Evolutionary conservation across 2,329 filamentous ascomycete species (phyloP).

Genomic region (Ceratocystis smalleyi): DNA sequence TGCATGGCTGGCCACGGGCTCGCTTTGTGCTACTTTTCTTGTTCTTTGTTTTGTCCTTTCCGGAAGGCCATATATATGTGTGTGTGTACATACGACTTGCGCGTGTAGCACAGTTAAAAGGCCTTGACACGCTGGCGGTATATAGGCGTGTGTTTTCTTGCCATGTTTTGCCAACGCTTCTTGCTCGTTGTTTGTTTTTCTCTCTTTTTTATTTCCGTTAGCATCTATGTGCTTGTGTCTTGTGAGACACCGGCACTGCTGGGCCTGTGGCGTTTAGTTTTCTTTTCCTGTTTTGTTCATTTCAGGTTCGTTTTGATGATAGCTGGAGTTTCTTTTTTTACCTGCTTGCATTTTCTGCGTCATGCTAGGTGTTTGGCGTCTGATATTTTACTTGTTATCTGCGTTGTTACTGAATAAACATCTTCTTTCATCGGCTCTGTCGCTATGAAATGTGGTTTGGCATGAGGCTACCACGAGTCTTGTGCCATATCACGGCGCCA

Average conservation of each 20-base stretch:
- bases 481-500: background rate
- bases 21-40: background rate
- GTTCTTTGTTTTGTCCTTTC: background rate
- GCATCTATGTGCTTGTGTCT: background rate
- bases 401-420: background rate
- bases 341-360: background rate
- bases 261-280: background rate
- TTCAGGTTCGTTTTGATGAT: background rate
- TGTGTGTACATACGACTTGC: background rate
- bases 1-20: background rate
- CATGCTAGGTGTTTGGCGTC: background rate
- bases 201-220: background rate
- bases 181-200: background rate
- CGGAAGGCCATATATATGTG: background rate
- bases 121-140: background rate
- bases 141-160: background rate
- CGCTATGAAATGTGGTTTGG: background rate
- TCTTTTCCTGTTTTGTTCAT: background rate
- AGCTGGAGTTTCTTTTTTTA: background rate
- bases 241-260: background rate
- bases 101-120: background rate
- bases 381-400: background rate
- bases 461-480: background rate
- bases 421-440: background rate
- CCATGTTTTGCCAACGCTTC: background rate